Conservation (phyloP, 345 rosid genomes). For the Corymbia maculata region DNA sequence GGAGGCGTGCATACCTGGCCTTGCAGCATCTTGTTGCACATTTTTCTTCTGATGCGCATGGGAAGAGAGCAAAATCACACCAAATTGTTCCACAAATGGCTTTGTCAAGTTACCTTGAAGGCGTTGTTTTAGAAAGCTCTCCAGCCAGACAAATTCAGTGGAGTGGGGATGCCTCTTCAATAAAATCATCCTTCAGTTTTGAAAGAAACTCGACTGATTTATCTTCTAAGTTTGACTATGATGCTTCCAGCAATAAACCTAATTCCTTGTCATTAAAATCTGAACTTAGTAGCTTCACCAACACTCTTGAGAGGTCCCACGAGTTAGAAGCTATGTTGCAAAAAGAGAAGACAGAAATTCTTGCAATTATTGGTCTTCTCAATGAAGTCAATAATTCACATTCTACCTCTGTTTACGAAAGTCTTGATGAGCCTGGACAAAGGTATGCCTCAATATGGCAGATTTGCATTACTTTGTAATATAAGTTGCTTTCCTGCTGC, state of each 20-base stretch:
- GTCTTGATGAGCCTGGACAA: conserved; percentile 82
- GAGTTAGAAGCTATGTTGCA: conserved; percentile 30
- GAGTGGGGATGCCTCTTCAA: conserved; percentile 41
- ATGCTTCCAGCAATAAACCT: conserved; percentile 19
- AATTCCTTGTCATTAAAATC: conserved; percentile 36
- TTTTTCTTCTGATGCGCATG: conserved; percentile 29
- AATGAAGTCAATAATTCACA: conserved; percentile 51
- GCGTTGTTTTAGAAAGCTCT: conserved; percentile 35
- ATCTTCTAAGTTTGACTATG: conserved; percentile 17
- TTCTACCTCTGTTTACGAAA: conserved; percentile 60
- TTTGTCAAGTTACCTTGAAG: conserved; percentile 67
- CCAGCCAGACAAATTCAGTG: conserved; percentile 41
- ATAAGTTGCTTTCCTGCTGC: not conserved
- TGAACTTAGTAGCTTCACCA: conserved; percentile 37
- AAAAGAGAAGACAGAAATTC: conserved; percentile 50
- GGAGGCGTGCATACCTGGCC: conserved; percentile 78
- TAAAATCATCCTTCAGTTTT: conserved; percentile 33
- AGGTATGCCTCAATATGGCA: conserved; percentile 34
- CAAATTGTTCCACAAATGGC: conserved; percentile 44
- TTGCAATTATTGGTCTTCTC: conserved; percentile 68
- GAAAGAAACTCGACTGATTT: conserved; percentile 21
- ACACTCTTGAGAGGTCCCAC: conserved; percentile 41
- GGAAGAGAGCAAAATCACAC: conserved; percentile 19
- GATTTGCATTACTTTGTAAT: not conserved
- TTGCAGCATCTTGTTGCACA: conserved; percentile 64